Evolutionary conservation across 164 flowering plant genomes (phyloP).

Genomic region (Annona cherimola): DNA sequence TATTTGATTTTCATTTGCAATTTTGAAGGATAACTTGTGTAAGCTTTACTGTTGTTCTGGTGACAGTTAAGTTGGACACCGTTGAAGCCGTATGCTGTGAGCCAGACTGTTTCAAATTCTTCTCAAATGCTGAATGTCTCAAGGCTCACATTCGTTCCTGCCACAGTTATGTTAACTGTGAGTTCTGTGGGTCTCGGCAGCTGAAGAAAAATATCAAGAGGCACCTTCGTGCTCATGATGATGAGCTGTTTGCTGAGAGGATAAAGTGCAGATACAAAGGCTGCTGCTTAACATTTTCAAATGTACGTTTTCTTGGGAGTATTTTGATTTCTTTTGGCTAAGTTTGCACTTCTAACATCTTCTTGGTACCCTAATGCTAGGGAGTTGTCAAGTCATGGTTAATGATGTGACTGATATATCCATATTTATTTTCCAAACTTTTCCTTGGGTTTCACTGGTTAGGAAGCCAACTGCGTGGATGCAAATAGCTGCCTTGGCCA

Average conservation of each 20-base stretch:
- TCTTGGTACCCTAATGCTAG: too few relatives aligned
- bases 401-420: too few relatives aligned
- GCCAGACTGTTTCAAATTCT: constrained; percentile 66
- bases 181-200: constrained; percentile 66
- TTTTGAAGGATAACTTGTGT: background rate
- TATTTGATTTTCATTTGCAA: background rate
- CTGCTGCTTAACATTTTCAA: constrained; percentile 54
- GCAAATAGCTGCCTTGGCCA: too few relatives aligned
- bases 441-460: too few relatives aligned
- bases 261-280: constrained; percentile 49
- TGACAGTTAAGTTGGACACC: constrained; percentile 64
- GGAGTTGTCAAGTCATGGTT: too few relatives aligned
- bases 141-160: constrained; percentile 52
- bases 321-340: too few relatives aligned
- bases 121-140: constrained; percentile 61
- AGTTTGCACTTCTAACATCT: too few relatives aligned
- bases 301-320: constrained; percentile 33
- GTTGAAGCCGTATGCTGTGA: constrained; percentile 74
- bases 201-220: constrained; percentile 76
- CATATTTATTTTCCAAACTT: too few relatives aligned
- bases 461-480: too few relatives aligned
- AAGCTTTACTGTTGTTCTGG: background rate
- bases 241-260: constrained; percentile 19
- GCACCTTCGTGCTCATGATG: constrained; percentile 42
- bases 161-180: constrained; percentile 60